A percentile compares a stretch with the other conserved stretches of the same genome.
These are phyloP conservation scores for Spathaspora hagerdaliae DNA, from an alignment of 805 yeast genomes.

Conservation along the genomic window DNA sequence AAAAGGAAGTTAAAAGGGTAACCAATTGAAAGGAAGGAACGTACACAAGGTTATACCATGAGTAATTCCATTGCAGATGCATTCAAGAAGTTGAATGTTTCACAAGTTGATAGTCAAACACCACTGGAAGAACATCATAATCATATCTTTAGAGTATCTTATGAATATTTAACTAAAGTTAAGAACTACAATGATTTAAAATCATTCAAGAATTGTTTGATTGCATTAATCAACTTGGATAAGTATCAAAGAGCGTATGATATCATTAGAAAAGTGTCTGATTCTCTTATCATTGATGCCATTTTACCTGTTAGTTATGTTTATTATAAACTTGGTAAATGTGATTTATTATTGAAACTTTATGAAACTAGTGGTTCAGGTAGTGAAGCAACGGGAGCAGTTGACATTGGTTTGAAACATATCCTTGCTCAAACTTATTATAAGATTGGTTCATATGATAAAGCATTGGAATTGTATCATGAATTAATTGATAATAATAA, in stretches of 20 bases:
- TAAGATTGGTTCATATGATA: slow-evolving; percentile 38
- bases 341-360: slow-evolving; percentile 21
- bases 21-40: neutral
- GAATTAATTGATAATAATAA: slow-evolving; percentile 29
- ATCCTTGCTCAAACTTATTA: slow-evolving; percentile 53
- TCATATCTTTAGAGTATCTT: slow-evolving; percentile 34
- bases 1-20: no score
- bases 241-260: slow-evolving; percentile 47
- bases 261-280: slow-evolving; percentile 36
- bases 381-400: slow-evolving; percentile 14
- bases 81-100: slow-evolving; percentile 35
- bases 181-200: slow-evolving; percentile 31
- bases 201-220: slow-evolving; percentile 43
- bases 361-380: slow-evolving; percentile 9
- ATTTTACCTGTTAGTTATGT: slow-evolving; percentile 55
- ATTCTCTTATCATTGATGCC: slow-evolving; percentile 30
- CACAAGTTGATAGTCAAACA: slow-evolving; percentile 15
- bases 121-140: slow-evolving; percentile 37
- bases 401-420: slow-evolving; percentile 39
- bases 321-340: slow-evolving; percentile 52
- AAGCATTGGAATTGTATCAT: slow-evolving; percentile 46
- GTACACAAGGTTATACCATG: slow-evolving; percentile 15
- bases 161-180: slow-evolving; percentile 36
- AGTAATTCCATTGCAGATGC: slow-evolving; percentile 38
- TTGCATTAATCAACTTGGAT: slow-evolving; percentile 59